Base-by-base conservation (phyloP, 306 rosid genomes). In the Malus fusca region DNA sequence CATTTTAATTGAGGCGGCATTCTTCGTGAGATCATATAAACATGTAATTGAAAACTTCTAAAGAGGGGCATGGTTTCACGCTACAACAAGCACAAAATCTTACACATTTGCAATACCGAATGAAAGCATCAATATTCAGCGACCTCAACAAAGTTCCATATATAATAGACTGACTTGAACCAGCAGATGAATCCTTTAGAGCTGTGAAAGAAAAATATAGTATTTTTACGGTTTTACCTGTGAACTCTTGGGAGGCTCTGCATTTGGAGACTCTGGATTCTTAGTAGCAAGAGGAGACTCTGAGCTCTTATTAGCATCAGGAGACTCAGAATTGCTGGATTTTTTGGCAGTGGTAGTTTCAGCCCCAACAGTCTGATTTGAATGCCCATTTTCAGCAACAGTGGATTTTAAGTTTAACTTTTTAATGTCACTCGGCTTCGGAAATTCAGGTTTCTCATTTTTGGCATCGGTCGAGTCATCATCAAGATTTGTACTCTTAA, bases 231-330 rank as follows among this genome's bases (percentile, higher is more conserved):
- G 55, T 51, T 51, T 48, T 62, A 74, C 77, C 70, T 74, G 85
- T 31, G 87, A 87, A 80, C 77, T 81, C 83, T 84, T 85, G 30
- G 84, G 79, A 26, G 86, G 69, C 80, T 74, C 84, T 26, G 91
- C 84, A 69, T 76, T 78, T 43, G 96, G 92, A 59, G 95, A 85
- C 61, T 69, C 77, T 22, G 87, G 84, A 79, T 68, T 81, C 80
- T 82, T 85, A 40, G 85, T 78, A 30, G 89, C 82, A 69, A 58
- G 78, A 33, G 90, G 88, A 42, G 91, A 77, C 89, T 74, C 84
- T 43, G 88, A 84, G 68, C 81, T 80, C 83, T 81, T 88, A 40
- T 86, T 80, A 25, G 90, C 85, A 68, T 69, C 79, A 68, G 96
- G 91, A 31, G 96, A 85, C 89, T 76, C 83, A 43, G 88, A 66